Base-by-base conservation (phyloP, 768 basidiomycete genomes). In the Gyrodon lividus region DNA sequence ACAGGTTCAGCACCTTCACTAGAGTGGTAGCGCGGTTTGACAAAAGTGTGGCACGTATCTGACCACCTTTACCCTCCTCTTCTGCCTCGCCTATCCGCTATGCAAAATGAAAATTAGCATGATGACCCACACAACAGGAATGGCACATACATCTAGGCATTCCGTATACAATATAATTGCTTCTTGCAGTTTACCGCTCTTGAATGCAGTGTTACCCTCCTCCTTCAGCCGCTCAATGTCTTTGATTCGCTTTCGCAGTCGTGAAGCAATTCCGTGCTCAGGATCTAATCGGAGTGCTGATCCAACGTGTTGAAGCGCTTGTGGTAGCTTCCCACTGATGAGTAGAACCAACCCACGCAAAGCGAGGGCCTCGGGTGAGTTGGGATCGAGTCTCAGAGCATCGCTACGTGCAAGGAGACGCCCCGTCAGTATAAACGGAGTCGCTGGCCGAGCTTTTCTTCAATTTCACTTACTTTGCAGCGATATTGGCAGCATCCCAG, bases 11-110 rank as follows among this genome's bases (percentile, higher is more conserved):
- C 53, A 87, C 88, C 77, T 92, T 92, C 43, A 87, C 70, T 17
- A 89, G 71, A 0, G 92, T 86, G 1, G 89, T 90, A 1, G 92
- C 92, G 5, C 91, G 83, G 60, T 95, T 95, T 2, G 86, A 89
- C 8, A 92, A 71, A 4, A 95, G 70, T 2, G 87, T 86, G 1
- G 90, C 88, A 12, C 88, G 83, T 23, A 93, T 85, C 48, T 87
- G 81, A 7, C 91, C 91, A 16, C 92, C 91, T 57, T 80, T 81
- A 1, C 82, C 85, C 67, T 92, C 90, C 38, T 87, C 84, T 31
- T 82, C 80, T 5, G 69, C 68, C 17, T 79, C 75, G 19, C 90
- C 89, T 39, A 92, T 81, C 20, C 79, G 77, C 84, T 89, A 50
- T 30, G n/a, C 54, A 34, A 16, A 43, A 40, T 38, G 23, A 17